Evolutionary conservation across 495 filamentous ascomycete species (phyloP).

Genomic region (Tuber indicum): DNA sequence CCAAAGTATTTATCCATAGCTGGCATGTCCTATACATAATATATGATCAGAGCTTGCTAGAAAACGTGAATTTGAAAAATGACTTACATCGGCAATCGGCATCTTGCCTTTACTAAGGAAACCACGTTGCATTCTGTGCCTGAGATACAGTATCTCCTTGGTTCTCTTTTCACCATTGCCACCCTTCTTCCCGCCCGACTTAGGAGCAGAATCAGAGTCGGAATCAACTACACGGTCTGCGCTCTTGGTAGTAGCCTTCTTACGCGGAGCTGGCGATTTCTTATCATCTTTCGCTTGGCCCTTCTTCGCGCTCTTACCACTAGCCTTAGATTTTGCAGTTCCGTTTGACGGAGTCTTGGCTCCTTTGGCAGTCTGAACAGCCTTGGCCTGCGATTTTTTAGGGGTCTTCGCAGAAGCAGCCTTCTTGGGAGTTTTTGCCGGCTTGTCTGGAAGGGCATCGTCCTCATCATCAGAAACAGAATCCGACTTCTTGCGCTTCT

Average conservation of each 20-base stretch:
- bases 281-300: conserved; percentile 46
- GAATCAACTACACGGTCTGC: conserved; percentile 34
- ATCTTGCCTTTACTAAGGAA: conserved; percentile 38
- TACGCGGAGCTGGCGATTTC: conserved; percentile 30
- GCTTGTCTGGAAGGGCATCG: conserved; percentile 34
- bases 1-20: conserved; percentile 33
- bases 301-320: conserved; percentile 36
- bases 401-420: conserved; percentile 37
- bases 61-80: conserved; percentile 7
- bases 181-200: conserved; percentile 25
- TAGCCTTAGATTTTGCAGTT: conserved; percentile 26
- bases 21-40: conserved; percentile 31
- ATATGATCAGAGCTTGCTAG: conserved; percentile 18
- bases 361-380: conserved; percentile 27
- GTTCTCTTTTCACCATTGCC: neutral
- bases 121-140: conserved; percentile 36
- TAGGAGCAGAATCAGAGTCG: conserved; percentile 29
- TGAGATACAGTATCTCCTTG: conserved; percentile 31
- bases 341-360: conserved; percentile 36
- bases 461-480: conserved; percentile 38
- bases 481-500: conserved; percentile 38
- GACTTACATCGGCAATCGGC: conserved; percentile 29
- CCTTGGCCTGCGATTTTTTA: conserved; percentile 14
- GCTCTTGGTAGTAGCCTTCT: conserved; percentile 31
- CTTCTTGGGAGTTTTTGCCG: conserved; percentile 40